Conservation (phyloP, 139 green algal genomes). For the Closterium sp. region DNA sequence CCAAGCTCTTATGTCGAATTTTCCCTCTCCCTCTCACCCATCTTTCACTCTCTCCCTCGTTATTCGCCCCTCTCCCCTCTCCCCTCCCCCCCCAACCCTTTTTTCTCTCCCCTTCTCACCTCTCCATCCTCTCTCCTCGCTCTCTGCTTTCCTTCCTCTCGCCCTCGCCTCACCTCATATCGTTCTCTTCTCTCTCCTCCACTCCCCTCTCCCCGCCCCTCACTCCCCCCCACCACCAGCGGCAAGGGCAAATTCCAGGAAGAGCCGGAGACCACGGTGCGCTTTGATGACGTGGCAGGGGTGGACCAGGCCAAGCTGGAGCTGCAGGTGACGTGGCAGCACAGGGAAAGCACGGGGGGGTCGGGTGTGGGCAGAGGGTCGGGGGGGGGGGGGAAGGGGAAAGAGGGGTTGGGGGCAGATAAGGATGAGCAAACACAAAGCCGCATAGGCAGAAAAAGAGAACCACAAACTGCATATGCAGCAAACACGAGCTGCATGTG, state of each 20-base stretch:
- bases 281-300: conserved; percentile 91
- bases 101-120: conserved; percentile 37
- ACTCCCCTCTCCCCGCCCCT: conserved; percentile 43
- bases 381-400: too few species aligned
- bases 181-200: conserved; percentile 94
- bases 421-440: background rate
- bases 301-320: conserved; percentile 96
- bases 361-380: background rate
- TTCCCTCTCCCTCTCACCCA: too few species aligned
- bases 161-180: conserved; percentile 92
- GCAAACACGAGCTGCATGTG: too few species aligned
- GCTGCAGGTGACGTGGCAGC: conserved; percentile 56
- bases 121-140: conserved; percentile 82
- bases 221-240: conserved; percentile 96
- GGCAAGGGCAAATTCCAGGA: conserved; percentile 99
- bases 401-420: background rate
- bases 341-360: background rate
- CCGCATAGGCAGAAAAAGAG: background rate
- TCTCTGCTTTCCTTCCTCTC: conserved; percentile 97
- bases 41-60: too few species aligned
- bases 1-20: too few species aligned
- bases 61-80: conserved; percentile 45
- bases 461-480: too few species aligned
- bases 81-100: conserved; percentile 69
- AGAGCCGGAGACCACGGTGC: conserved; percentile 83